Evolutionary conservation across 2,329 filamentous ascomycete genomes (phyloP).

Genomic region (Phialocephala sp.): DNA sequence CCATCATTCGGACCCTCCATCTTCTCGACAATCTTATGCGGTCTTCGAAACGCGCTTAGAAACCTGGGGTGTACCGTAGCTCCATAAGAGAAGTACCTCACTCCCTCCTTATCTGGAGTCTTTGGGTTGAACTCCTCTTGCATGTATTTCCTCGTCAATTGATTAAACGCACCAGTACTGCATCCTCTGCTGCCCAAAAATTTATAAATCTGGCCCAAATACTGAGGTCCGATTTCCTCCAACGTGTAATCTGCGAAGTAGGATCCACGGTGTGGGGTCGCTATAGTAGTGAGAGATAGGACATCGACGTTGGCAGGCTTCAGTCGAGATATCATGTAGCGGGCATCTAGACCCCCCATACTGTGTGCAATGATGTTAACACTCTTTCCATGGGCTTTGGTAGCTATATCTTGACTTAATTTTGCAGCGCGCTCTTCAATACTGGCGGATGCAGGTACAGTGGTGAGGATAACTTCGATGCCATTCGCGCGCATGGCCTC

Average conservation of each 20-base stretch:
- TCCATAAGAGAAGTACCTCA: slow-evolving; percentile 68
- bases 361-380: slow-evolving; percentile 80
- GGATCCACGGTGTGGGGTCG: slow-evolving; percentile 46
- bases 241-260: slow-evolving; percentile 61
- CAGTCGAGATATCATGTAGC: slow-evolving; percentile 67
- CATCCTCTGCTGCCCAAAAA: slow-evolving; percentile 57
- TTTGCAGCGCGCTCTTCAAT: slow-evolving; percentile 65
- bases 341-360: slow-evolving; percentile 69
- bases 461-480: slow-evolving; percentile 62
- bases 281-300: slow-evolving; percentile 46
- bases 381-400: slow-evolving; percentile 53
- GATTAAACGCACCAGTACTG: slow-evolving; percentile 64
- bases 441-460: slow-evolving; percentile 64
- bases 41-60: slow-evolving; percentile 66
- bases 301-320: slow-evolving; percentile 53
- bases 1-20: slow-evolving; percentile 68
- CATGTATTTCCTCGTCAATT: slow-evolving; percentile 66
- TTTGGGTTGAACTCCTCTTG: slow-evolving; percentile 61
- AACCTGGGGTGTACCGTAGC: slow-evolving; percentile 61
- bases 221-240: slow-evolving; percentile 51
- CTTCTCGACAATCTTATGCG: slow-evolving; percentile 55
- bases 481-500: slow-evolving; percentile 60
- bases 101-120: slow-evolving; percentile 57
- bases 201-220: slow-evolving; percentile 61
- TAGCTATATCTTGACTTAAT: slow-evolving; percentile 60